Percentiles rank a stretch among this genome's conserved stretches.
Conservation (phyloP, 2,329 filamentous ascomycete genomes). For the Scedosporium dehoogii region DNA sequence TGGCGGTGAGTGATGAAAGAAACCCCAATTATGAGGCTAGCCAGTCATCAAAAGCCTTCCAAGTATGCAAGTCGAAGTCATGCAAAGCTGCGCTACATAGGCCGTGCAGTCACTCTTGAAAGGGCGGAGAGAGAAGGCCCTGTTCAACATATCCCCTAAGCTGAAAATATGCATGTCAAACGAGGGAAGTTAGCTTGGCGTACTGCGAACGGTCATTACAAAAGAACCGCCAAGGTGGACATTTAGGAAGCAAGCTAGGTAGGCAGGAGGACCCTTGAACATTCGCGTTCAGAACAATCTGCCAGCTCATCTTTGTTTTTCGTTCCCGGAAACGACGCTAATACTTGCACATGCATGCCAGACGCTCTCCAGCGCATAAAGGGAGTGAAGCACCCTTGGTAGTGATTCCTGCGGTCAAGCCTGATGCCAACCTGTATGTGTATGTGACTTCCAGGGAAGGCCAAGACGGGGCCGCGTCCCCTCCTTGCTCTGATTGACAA, state of each 20-base stretch:
- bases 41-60: background rate
- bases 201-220: background rate
- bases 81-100: background rate
- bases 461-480: no score
- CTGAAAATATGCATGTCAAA: background rate
- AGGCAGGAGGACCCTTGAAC: background rate
- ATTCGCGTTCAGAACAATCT: background rate
- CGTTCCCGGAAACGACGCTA: background rate
- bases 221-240: no score
- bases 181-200: background rate
- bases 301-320: background rate
- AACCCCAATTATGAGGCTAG: background rate
- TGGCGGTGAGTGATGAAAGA: background rate
- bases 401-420: background rate
- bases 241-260: background rate
- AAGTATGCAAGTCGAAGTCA: background rate
- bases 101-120: background rate
- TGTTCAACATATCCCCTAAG: background rate
- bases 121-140: background rate
- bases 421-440: no score
- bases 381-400: background rate
- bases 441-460: no score
- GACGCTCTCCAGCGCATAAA: background rate
- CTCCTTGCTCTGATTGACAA: no score
- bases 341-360: background rate